phyloP scores from a whole-genome alignment of 768 basidiomycete genomes.

The Kondoa malvinella region DNA sequence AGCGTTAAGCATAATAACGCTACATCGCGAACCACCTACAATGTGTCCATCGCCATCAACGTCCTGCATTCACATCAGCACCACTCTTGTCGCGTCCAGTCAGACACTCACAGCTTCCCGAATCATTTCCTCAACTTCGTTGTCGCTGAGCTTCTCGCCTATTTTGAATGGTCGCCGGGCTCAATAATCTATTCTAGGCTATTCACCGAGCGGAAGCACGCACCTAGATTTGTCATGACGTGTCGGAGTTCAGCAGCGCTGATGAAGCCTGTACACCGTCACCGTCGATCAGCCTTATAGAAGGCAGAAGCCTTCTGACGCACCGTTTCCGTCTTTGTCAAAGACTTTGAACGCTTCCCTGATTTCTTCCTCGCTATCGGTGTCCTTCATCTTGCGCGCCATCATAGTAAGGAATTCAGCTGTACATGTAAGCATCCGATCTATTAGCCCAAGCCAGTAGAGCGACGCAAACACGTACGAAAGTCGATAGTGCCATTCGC shows the following conservation, averaged over 20 bases:
- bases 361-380: slow-evolving; percentile 85
- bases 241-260: slow-evolving; percentile 67
- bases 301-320: background rate
- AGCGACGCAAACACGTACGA: slow-evolving; percentile 43
- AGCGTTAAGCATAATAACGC: background rate
- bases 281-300: background rate
- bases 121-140: slow-evolving; percentile 90
- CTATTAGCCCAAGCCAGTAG: background rate
- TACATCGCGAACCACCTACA: slow-evolving; percentile 7
- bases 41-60: slow-evolving; percentile 78
- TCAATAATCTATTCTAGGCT: background rate
- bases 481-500: slow-evolving; percentile 76
- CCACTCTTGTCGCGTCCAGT: background rate
- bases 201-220: slow-evolving; percentile 22
- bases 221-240: slow-evolving; percentile 81
- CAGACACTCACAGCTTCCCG: slow-evolving; percentile 48
- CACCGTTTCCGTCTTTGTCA: slow-evolving; percentile 78
- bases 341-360: slow-evolving; percentile 93
- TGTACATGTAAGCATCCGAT: background rate
- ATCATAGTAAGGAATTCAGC: slow-evolving; percentile 30
- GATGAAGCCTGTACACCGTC: slow-evolving; percentile 46
- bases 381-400: slow-evolving; percentile 66
- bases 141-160: slow-evolving; percentile 16
- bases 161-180: background rate
- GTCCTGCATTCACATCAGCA: slow-evolving; percentile 34